phyloP scores from a whole-genome alignment of 2,329 filamentous ascomycete genomes.

The Mycosphaerella arachidis region DNA sequence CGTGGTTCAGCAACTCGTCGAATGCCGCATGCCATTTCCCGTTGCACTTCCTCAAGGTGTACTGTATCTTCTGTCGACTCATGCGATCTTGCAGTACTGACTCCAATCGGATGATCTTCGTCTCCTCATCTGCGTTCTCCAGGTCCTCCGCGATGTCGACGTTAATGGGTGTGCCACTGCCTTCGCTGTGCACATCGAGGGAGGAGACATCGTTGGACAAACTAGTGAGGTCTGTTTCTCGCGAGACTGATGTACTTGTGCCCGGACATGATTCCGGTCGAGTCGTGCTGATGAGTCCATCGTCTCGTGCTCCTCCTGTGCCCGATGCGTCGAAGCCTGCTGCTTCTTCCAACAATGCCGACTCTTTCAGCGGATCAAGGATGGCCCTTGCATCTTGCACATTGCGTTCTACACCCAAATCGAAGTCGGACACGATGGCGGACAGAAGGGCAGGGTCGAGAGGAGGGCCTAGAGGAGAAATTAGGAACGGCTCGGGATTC shows the following conservation, averaged over 20 bases:
- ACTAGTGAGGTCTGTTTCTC: constrained; percentile 49
- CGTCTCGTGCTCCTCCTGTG: constrained; percentile 49
- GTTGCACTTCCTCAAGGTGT: constrained; percentile 62
- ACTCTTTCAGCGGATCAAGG: constrained; percentile 61
- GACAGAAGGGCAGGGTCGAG: constrained; percentile 74
- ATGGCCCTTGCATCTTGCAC: constrained; percentile 53
- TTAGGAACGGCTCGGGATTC: constrained; percentile 25
- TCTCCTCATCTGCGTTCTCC: constrained; percentile 50
- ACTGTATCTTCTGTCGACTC: constrained; percentile 60
- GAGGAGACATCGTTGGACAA: constrained; percentile 45
- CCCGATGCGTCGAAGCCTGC: constrained; percentile 70
- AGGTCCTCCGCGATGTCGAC: constrained; percentile 28
- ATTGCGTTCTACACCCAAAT: constrained; percentile 53
- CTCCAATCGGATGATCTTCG: constrained; percentile 60
- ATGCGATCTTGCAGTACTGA: constrained; percentile 66
- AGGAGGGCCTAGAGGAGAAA: constrained; percentile 47
- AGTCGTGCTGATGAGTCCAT: constrained; percentile 12
- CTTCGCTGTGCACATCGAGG: constrained; percentile 23
- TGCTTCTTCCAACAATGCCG: constrained; percentile 63
- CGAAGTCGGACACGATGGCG: constrained; percentile 70
- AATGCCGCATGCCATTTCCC: constrained; percentile 66
- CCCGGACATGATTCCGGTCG: constrained; percentile 35
- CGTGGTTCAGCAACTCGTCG: constrained; percentile 74
- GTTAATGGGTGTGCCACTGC: constrained; percentile 22
- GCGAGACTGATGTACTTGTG: constrained; percentile 39